Conservation (phyloP, 371 early-diverging fungal genomes). For the Mortierella sp. region DNA sequence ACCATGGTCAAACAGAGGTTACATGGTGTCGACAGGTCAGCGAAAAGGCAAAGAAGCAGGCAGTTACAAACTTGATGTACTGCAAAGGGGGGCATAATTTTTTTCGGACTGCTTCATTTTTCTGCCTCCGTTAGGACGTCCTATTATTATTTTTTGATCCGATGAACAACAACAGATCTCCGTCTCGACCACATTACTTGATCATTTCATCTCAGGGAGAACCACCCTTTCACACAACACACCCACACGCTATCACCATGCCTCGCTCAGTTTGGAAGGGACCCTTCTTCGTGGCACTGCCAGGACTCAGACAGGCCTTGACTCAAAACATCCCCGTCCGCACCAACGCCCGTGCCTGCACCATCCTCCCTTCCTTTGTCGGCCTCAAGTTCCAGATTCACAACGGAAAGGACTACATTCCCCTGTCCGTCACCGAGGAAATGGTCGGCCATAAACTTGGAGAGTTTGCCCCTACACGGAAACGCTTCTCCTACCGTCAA, state of each 20-base stretch:
- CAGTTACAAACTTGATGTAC: no score
- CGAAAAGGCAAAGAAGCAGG: no score
- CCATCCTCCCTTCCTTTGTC: slow-evolving; percentile 93
- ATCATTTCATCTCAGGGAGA: no score
- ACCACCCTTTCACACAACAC: neutral
- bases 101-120: no score
- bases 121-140: no score
- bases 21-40: no score
- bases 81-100: no score
- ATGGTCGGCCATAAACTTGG: slow-evolving; percentile 98
- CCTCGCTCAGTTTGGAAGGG: slow-evolving; percentile 95
- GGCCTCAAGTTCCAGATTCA: slow-evolving; percentile 94
- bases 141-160: no score
- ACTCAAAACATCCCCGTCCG: slow-evolving; percentile 65
- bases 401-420: slow-evolving; percentile 92
- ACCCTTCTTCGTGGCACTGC: slow-evolving; percentile 86
- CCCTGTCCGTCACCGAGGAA: slow-evolving; percentile 89
- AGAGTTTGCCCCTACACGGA: slow-evolving; percentile 93
- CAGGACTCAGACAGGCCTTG: slow-evolving; percentile 53
- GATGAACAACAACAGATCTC: no score
- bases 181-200: no score
- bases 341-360: slow-evolving; percentile 87
- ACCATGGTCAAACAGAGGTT: no score
- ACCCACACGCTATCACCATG: slow-evolving; percentile 18
- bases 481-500: slow-evolving; percentile 88